Evolutionary conservation across 2,329 filamentous ascomycete species (phyloP), one percentile per base, ranked within the genome.

Genomic region (Ampelomyces quisqualis): DNA sequence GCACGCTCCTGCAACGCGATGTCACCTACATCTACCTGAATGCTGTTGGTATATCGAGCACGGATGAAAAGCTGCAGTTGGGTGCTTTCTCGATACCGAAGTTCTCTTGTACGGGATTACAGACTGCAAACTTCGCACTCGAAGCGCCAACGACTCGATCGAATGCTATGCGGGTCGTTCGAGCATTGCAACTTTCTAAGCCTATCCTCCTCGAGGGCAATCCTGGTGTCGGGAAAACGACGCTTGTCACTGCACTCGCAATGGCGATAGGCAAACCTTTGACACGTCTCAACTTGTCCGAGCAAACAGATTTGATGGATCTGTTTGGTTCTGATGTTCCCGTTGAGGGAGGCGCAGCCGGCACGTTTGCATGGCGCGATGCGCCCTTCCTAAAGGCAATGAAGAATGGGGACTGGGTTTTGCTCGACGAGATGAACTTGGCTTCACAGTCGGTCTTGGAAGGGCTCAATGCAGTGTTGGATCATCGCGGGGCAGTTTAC

Each of bases 391-490:
- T 98, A 14, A 87, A 89, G 63, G 93, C 93, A 0, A 97, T 98
- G 91, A 93, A 97, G 64, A 86, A 82, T 43, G 93, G 93, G 19
- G 88, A 95, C 56, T 98, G 93, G 93, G 93, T 98, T 8, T 75
- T 98, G 19, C 77, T 98, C 0, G 93, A 98, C 61, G 93, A 98
- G 73, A 98, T 98, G 93, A 98, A 98, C 59, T 73, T 98, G 49
- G 93, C 94, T 1, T 97, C 91, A 0, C 93, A 98, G 65, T 95
- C 91, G 4, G 90, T 98, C 2, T 79, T 98, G 1, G 93, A 98
- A 71, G 94, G 93, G 49, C 74, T 98, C 21, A 98, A 98, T 55
- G 91, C 93, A 15, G 97, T 93, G 72, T 78, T 98, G 20, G 93
- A 98, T 67, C 94, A 98, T 66, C 84, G 94, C 68, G 91, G 93